A percentile compares a stretch with the other conserved stretches of the same genome.
Evolutionary conservation across 805 yeast species (phyloP).

Genomic region (Citeromyces nyonsensis): DNA sequence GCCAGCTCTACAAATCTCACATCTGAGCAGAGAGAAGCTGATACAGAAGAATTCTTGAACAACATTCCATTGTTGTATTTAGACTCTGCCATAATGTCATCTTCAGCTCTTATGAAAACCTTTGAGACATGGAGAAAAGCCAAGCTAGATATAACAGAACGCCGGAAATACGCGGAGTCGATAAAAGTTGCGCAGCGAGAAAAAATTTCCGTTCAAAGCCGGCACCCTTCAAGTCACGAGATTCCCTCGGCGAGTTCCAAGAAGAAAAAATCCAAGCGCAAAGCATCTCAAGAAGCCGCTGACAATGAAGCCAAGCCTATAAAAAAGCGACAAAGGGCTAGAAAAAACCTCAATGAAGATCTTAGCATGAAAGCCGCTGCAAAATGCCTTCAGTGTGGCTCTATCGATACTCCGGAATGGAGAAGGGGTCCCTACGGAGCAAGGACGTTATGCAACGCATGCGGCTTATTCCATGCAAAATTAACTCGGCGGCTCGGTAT

Average conservation of each 20-base stretch:
- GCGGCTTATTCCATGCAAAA: constrained; percentile 68
- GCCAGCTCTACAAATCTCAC: no score
- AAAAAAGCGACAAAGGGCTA: constrained; percentile 3
- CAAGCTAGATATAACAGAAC: no score
- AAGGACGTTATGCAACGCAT: constrained; percentile 79
- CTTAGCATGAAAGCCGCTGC: constrained; percentile 14
- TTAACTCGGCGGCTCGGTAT: constrained; percentile 31
- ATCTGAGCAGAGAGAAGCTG: no score
- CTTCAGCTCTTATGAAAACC: no score
- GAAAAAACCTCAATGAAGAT: constrained; percentile 18
- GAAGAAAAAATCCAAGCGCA: neutral
- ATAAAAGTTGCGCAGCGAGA: no score
- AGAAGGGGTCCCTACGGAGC: constrained; percentile 79
- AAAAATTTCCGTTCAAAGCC: no score
- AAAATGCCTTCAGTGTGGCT: constrained; percentile 56
- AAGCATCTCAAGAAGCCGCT: neutral
- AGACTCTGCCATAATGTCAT: no score
- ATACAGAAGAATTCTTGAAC: no score
- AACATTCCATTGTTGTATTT: no score
- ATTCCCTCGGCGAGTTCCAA: neutral
- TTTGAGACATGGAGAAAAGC: no score
- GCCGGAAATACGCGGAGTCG: no score
- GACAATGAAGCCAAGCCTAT: constrained; percentile 4
- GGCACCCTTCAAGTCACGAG: no score
- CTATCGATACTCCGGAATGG: constrained; percentile 82